phyloP scores from a whole-genome alignment of 2,329 filamentous ascomycete species.

The Monilinia fructicola region DNA sequence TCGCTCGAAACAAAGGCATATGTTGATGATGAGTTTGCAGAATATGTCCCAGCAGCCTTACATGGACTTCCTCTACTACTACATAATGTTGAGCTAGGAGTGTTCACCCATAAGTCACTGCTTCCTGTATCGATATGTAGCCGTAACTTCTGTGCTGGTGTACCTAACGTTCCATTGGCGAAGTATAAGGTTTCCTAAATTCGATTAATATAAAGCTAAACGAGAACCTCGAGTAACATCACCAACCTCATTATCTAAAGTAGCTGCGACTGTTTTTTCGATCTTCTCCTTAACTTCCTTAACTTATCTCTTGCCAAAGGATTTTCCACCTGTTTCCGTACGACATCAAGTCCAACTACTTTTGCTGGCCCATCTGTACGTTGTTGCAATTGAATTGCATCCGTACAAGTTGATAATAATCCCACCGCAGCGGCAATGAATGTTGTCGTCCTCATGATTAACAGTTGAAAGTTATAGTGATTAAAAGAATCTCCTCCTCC shows the following conservation, averaged over 20 bases:
- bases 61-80: slow-evolving; percentile 52
- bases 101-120: slow-evolving; percentile 71
- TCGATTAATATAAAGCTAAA: slow-evolving; percentile 30
- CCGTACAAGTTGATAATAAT: slow-evolving; percentile 35
- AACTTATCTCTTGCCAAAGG: slow-evolving; percentile 40
- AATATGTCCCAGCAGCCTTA: slow-evolving; percentile 62
- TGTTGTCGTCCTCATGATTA: slow-evolving; percentile 36
- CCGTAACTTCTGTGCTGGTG: slow-evolving; percentile 56
- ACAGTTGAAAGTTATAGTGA: not conserved
- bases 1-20: slow-evolving; percentile 70
- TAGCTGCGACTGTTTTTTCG: slow-evolving; percentile 46
- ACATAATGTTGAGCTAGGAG: slow-evolving; percentile 61
- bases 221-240: not conserved
- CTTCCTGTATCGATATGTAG: slow-evolving; percentile 68
- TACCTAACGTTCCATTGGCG: slow-evolving; percentile 62
- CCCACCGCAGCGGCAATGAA: slow-evolving; percentile 34
- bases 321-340: slow-evolving; percentile 34
- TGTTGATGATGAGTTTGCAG: slow-evolving; percentile 70
- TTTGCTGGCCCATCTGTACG: slow-evolving; percentile 35
- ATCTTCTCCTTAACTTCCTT: slow-evolving; percentile 47
- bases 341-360: slow-evolving; percentile 39
- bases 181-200: slow-evolving; percentile 61
- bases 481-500: slow-evolving; percentile 16
- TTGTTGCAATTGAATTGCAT: slow-evolving; percentile 36
- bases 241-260: slow-evolving; percentile 56